Percentiles rank a stretch among this genome's conserved stretches.
phyloP scores from a whole-genome alignment of 2,329 filamentous ascomycete genomes.

The Rutstroemia sp. region DNA sequence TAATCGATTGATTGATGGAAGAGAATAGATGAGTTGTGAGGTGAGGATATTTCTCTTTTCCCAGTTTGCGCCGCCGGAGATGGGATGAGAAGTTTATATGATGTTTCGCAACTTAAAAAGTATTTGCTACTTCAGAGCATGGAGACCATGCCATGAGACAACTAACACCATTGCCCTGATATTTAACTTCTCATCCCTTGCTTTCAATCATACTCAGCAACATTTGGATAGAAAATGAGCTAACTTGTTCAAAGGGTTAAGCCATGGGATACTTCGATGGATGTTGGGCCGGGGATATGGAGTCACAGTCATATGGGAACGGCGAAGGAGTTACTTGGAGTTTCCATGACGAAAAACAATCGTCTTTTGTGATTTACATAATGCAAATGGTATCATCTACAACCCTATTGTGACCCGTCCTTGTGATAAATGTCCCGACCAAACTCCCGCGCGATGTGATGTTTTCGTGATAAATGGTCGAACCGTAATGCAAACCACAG shows the following conservation, averaged over 20 bases:
- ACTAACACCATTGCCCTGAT: slow-evolving; percentile 85
- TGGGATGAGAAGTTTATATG: slow-evolving; percentile 42
- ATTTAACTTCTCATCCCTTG: slow-evolving; percentile 27
- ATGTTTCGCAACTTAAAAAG: slow-evolving; percentile 83
- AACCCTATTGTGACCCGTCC: slow-evolving; percentile 13
- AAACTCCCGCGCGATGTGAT: slow-evolving; percentile 15
- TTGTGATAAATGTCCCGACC: slow-evolving; percentile 6
- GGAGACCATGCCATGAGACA: slow-evolving; percentile 85
- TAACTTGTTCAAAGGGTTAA: not conserved
- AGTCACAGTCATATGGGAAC: not conserved
- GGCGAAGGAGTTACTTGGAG: not conserved
- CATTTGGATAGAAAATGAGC: not conserved
- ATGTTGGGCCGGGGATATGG: not conserved
- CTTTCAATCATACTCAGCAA: not conserved
- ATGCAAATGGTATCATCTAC: slow-evolving; percentile 24
- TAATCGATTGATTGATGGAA: slow-evolving; percentile 6
- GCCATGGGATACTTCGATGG: not conserved
- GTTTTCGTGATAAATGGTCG: not conserved
- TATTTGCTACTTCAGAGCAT: slow-evolving; percentile 99
- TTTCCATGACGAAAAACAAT: not conserved
- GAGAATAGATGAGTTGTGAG: not conserved
- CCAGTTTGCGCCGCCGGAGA: not conserved
- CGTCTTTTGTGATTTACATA: not conserved
- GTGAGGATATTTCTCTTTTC: not conserved
- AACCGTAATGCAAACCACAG: not conserved